Evolutionary conservation across 495 filamentous ascomycete genomes (phyloP), one percentile per base, ranked within the genome.

Genomic region (Penicillium samsonianum): DNA sequence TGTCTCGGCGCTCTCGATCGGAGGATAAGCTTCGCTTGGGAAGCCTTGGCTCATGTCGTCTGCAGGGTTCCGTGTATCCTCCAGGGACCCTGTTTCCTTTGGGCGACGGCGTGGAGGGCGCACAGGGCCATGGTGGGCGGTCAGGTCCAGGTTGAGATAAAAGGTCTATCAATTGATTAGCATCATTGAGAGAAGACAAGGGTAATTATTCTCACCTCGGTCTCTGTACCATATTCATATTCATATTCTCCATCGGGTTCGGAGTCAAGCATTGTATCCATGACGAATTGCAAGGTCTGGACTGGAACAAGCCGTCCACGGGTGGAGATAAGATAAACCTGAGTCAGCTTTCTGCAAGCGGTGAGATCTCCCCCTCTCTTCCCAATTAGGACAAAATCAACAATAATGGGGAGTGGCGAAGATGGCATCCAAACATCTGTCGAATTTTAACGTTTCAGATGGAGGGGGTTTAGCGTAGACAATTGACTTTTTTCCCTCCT

Each of bases 181-280:
- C n/a, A 28, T 17, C 28, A 14, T n/a, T 22, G 7, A 28, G 23
- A 31, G 19, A 25, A 48, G 33, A 11, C 11, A 10, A 19, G 20
- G 9, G 16, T 1, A 37, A 30, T n/a, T 5, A 16, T 41, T 5
- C 53, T 37, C 59, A 83, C 81, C 74, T 87, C 84, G 3, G 80
- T 86, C 50, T 84, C 83, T 1, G 69, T 67, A 5, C 78, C 72
- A 63, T 87, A 87, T 59, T 87, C 84, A 52, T 87, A 87, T 62
- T 87, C 84, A 72, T 79, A 87, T 22, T 84, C 84, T 19, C 20
- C 30, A 17, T 81, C 77, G 1, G 48, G 31, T 25, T 61, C 62
- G 10, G 35, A 56, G 17, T 65, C 64, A 1, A 53, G 16, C 38
- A 70, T 60, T 40, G 62, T 68, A 61, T 28, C 3, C 0, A 74